Evolutionary conservation across 2,329 filamentous ascomycete species (phyloP), one percentile per base, ranked within the genome.

Genomic region (Gliomastix tumulicola): DNA sequence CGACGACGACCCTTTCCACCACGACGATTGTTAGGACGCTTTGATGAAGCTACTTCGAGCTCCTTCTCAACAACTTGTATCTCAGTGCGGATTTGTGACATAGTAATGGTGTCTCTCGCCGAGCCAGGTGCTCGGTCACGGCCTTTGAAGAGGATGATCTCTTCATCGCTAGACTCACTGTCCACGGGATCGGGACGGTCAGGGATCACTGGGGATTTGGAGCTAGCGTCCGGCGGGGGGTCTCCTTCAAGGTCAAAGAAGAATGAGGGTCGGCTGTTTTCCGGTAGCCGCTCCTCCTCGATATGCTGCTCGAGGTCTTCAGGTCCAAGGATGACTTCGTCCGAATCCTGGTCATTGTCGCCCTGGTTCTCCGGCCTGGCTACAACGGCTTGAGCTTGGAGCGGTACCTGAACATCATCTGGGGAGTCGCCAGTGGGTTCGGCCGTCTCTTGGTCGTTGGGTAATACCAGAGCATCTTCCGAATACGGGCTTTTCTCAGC

Each of bases 131-230:
- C 52, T 40, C 39, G 38, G 38, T 60, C 59, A 37, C 79, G 68
- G 27, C 79, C 79, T 40, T 66, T 71, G 51, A 85, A 87, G 1
- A 86, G 49, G 32, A 88, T 78, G 6, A 87, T 65, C 44, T 95
- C 86, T 33, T 85, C 58, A 10, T 59, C 84, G 49, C 81, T 84
- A 0, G 82, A 85, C 32, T 41, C 52, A 23, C 44, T 51, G 9
- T 49, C 49, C 17, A 45, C 42, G 2, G 49, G 53, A 2, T 35
- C 41, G 6, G 43, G 35, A 25, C 44, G 42, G 8, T 49, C 45
- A 12, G 49, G 44, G 12, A 46, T 39, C 11, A 41, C 20, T 8
- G 0, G 37, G 19, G 15, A 9, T 15, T 18, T 34, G n/a, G n/a
- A n/a, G n/a, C n/a, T n/a, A n/a, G n/a, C n/a, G n/a, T n/a, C n/a